Base-by-base conservation (phyloP, 495 filamentous ascomycete genomes). In the Neurospora intermedia region DNA sequence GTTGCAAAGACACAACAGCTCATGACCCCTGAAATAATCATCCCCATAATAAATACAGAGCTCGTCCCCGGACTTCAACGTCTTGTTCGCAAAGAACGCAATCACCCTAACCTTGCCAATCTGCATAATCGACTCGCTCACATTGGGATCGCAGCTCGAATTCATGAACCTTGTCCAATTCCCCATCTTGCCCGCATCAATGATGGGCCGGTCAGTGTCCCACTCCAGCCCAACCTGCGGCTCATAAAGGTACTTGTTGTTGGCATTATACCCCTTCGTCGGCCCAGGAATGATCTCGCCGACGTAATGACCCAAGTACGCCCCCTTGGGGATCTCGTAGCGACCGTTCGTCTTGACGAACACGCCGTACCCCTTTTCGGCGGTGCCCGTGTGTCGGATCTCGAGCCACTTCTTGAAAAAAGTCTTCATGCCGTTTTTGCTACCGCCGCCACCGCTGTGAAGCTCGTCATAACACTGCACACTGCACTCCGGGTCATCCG, bases 141-240 rank as follows among this genome's bases (percentile, higher is more conserved):
- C 62, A 48, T 80, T 77, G 15, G 75, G 77, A 27, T 46, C 3
- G 69, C 77, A 79, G 69, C 72, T 66, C 23, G 74, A 75, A 38
- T 80, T 78, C 18, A 76, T 45, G 69, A 80, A 80, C 38, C 78
- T n/a, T 0, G 77, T 78, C 78, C 78, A 80, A 73, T 78, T 78
- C 0, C 78, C 78, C 11, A 69, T 35, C 39, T 7, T 69, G 7
- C 7, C 39, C 1, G 74, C 43, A 43, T 80, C 76, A 2, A 78
- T 27, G 27, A 27, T 23, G 6, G 54, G 54, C 27, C 54, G 5
- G 16, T 62, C 54, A 6, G 27, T 9, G 16, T 62, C 27, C 54
- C 54, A 35, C 23, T 31, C 23, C 54, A 35, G 27, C 13, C 54
- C 54, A 3, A 62, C 54, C 54, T 62, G 54, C 54, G 27, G 54